Percentiles rank a stretch among this genome's conserved stretches.
These are phyloP conservation scores for Avena insularis DNA, from an alignment of 176 grass and related monocot species.

Conservation along the genomic window DNA sequence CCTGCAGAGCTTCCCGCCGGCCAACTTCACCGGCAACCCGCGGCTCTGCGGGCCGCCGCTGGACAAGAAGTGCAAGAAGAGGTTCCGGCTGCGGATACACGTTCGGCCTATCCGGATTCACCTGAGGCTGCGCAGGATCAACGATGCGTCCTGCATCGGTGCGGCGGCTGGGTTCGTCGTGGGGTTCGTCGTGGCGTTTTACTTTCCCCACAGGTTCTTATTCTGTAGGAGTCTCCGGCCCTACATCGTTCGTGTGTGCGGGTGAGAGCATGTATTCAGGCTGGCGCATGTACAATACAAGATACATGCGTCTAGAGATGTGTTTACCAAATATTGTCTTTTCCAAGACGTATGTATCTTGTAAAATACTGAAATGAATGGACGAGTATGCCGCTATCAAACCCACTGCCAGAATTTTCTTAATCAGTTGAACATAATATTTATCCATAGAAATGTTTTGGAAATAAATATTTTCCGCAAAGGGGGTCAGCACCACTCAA, in stretches of 20 bases:
- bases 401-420: too few relatives aligned
- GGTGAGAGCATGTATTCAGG: background rate
- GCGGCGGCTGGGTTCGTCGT: slow-evolving; percentile 11
- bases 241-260: background rate
- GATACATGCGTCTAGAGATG: too few relatives aligned
- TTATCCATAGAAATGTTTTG: too few relatives aligned
- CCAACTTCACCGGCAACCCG: slow-evolving; percentile 12
- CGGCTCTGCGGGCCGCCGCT: slow-evolving; percentile 22
- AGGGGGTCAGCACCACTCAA: too few relatives aligned
- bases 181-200: slow-evolving; percentile 29
- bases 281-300: too few relatives aligned
- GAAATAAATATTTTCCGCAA: too few relatives aligned
- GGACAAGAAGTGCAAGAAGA: background rate
- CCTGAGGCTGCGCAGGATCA: background rate
- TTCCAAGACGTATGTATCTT: too few relatives aligned
- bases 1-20: background rate
- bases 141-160: slow-evolving; percentile 14
- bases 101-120: background rate
- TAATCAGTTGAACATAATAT: too few relatives aligned
- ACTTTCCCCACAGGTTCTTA: slow-evolving; percentile 13
- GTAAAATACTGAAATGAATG: too few relatives aligned
- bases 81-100: background rate
- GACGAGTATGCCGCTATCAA: too few relatives aligned
- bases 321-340: too few relatives aligned
- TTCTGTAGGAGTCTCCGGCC: background rate